phyloP scores from a whole-genome alignment of 1,139 yeast genomes.

The Magnusiomyces suaveolens region DNA sequence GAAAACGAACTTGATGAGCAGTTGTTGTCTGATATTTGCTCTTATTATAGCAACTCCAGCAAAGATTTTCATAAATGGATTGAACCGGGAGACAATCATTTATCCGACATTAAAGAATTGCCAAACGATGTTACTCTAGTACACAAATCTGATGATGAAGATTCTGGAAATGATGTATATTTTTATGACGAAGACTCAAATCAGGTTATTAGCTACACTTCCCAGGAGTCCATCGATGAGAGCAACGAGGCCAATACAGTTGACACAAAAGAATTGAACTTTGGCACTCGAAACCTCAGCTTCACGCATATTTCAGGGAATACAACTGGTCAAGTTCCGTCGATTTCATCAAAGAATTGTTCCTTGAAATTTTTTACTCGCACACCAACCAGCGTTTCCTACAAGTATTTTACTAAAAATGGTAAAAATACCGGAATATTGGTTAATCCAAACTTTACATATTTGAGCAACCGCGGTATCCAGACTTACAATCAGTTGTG shows the following conservation, averaged over 20 bases:
- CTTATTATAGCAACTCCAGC: neutral
- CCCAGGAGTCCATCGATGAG: neutral
- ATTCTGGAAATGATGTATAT: neutral
- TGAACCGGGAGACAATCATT: neutral
- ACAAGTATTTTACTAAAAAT: neutral
- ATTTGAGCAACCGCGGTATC: neutral
- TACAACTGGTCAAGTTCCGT: too few species aligned
- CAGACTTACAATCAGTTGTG: neutral
- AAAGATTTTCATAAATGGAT: neutral
- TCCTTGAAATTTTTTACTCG: too few species aligned
- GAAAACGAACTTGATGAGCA: neutral
- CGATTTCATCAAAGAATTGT: too few species aligned
- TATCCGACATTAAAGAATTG: neutral
- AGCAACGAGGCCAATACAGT: too few species aligned
- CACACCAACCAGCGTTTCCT: too few species aligned
- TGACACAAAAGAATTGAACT: too few species aligned
- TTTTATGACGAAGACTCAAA: neutral
- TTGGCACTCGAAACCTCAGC: too few species aligned
- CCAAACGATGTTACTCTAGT: neutral
- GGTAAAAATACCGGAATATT: neutral
- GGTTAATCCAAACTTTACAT: neutral
- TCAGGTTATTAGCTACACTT: neutral
- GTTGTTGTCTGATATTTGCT: neutral
- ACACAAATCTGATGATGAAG: neutral
- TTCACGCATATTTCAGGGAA: too few species aligned